Evolutionary conservation across 2,329 filamentous ascomycete genomes (phyloP), one percentile per base, ranked within the genome.

Genomic region (Fusarium floridanum): DNA sequence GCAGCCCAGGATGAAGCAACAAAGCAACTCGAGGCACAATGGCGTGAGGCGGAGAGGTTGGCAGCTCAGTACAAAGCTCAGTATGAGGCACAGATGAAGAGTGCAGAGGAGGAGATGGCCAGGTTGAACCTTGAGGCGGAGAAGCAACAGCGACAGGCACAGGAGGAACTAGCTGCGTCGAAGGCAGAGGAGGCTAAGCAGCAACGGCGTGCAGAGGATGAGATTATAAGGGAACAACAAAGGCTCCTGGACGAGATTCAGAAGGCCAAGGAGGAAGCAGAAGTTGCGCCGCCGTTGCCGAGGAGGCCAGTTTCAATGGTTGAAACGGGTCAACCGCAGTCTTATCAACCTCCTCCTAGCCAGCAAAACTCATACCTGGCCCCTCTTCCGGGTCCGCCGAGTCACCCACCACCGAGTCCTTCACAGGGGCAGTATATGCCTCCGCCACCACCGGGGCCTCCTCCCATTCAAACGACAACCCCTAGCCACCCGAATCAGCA

Each of bases 51-150:
- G 8, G 77, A 78, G 34, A 61, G 62, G 14, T 27, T 79, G 5
- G 77, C 77, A 16, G 74, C 76, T 4, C 72, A 73, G 22, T 78
- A 71, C 29, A 72, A 73, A 14, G 68, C 68, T 9, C 71, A 78
- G 10, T 68, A 68, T 7, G 74, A 76, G 5, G 61, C 59, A 17
- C 69, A 72, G n/a, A 62, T 73, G 60, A 61, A 41, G 9, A 53
- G 61, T 16, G 66, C 70, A 0, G 66, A 71, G 16, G 60, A 68
- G 16, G 72, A 76, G 10, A 45, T 75, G 37, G 59, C 66, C 3
- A 67, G 32, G 36, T 41, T 75, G 39, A 27, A 36, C n/a, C 53
- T 66, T 3, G 66, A 64, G 5, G 45, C 68, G 6, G 60, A 75
- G 36, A 66, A 50, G 14, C 61, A 74, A 36, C 50, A 48, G 29